Evolutionary conservation across 73 alveolate species (phyloP).

Genomic region (Paramecium octaurelia): DNA sequence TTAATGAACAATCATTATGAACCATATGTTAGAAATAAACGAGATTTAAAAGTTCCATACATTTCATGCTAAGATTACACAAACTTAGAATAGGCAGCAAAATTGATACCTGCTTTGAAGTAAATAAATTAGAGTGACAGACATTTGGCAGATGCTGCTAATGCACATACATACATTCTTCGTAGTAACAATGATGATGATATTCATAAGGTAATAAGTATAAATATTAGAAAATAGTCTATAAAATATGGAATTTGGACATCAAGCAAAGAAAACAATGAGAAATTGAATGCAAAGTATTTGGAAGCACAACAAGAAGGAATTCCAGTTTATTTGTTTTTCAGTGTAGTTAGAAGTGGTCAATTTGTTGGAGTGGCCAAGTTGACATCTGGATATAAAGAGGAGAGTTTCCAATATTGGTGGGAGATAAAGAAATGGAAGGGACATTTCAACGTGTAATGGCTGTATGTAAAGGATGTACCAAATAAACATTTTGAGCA

Average conservation of each 20-base stretch:
- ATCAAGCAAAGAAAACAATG: slow-evolving; percentile 55
- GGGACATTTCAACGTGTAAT: slow-evolving; percentile 62
- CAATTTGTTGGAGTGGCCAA: slow-evolving; percentile 59
- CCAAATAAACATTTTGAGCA: slow-evolving; percentile 55
- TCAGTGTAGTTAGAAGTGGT: slow-evolving; percentile 61
- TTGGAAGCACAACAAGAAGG: slow-evolving; percentile 41
- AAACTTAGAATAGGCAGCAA: neutral
- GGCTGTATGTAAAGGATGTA: slow-evolving; percentile 60
- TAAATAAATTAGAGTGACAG: neutral
- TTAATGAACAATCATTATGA: slow-evolving; percentile 30
- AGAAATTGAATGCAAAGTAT: slow-evolving; percentile 34
- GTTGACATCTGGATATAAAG: slow-evolving; percentile 53
- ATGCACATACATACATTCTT: slow-evolving; percentile 46
- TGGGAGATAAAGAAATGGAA: slow-evolving; percentile 60
- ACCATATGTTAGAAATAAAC: slow-evolving; percentile 47
- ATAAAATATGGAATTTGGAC: slow-evolving; percentile 65
- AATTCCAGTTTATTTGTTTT: slow-evolving; percentile 48
- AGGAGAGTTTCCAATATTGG: slow-evolving; percentile 63
- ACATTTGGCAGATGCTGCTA: slow-evolving; percentile 24
- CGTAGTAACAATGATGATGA: slow-evolving; percentile 63
- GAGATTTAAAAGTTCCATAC: slow-evolving; percentile 42
- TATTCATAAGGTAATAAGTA: slow-evolving; percentile 36
- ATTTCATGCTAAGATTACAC: slow-evolving; percentile 35
- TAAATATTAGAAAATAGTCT: neutral
- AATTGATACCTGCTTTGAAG: slow-evolving; percentile 43